A percentile compares a stretch with the other conserved stretches of the same genome.
These are phyloP conservation scores for Salix suchowensis DNA, from an alignment of 345 rosid species.

Conservation along the genomic window DNA sequence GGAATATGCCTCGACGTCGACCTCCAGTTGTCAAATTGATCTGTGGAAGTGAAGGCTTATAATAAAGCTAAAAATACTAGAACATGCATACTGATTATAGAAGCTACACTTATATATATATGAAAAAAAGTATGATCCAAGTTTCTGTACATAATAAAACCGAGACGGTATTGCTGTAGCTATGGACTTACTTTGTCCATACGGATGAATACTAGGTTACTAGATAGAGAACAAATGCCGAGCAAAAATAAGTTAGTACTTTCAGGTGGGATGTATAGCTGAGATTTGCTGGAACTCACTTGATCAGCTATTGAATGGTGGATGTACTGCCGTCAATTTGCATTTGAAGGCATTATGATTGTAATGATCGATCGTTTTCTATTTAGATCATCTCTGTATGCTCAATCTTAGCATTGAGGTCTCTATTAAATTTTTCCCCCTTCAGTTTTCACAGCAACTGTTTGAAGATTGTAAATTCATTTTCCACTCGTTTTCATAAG, in stretches of 20 bases:
- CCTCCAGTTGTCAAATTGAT: slow-evolving; percentile 72
- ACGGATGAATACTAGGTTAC: slow-evolving; percentile 16
- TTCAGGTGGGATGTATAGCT: slow-evolving; percentile 20
- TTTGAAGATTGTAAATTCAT: background rate
- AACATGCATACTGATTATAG: slow-evolving; percentile 41
- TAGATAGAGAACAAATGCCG: slow-evolving; percentile 17
- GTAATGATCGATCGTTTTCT: slow-evolving; percentile 1
- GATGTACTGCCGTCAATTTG: slow-evolving; percentile 25
- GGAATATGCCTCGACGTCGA: slow-evolving; percentile 60
- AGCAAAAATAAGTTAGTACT: slow-evolving; percentile 28
- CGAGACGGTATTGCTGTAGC: slow-evolving; percentile 37
- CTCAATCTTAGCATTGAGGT: background rate
- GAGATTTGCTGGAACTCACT: slow-evolving; percentile 24
- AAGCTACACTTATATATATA: slow-evolving; percentile 32
- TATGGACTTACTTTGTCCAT: slow-evolving; percentile 23
- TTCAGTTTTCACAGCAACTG: background rate
- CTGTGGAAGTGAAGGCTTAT: slow-evolving; percentile 71
- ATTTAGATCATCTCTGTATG: background rate
- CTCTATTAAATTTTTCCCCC: background rate
- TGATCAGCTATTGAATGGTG: slow-evolving; percentile 20
- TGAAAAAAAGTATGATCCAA: slow-evolving; percentile 16
- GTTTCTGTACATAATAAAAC: slow-evolving; percentile 65
- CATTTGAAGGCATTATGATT: slow-evolving; percentile 17
- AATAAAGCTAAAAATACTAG: slow-evolving; percentile 7
- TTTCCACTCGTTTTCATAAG: background rate